Evolutionary conservation across 108 stramenopile species (phyloP), one percentile per base, ranked within the genome.

Genomic region (Nitzschia sp.): DNA sequence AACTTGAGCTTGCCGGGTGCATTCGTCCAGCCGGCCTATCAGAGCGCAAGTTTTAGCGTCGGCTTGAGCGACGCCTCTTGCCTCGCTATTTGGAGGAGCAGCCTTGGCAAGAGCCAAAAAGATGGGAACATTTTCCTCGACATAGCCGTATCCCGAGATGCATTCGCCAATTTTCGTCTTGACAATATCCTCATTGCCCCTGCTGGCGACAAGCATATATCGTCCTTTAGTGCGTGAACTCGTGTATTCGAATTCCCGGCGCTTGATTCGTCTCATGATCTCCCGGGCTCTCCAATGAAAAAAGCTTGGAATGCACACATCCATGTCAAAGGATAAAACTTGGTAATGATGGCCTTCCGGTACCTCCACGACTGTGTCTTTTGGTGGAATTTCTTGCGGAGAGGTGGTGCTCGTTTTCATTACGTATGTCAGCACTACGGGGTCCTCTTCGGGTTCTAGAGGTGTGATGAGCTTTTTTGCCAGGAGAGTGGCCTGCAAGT

Each of bases 241-340:
- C 11, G 88, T 86, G 58, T 91, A 94, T 47, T 94, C 92, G 56
- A 85, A 83, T 66, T 94, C 90, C 19, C 92, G 82, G 26, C 77
- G 68, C 55, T 94, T 91, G 45, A 86, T 81, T 16, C 88, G 73
- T n/a, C 86, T 88, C 28, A 91, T 63, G 5, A 91, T 54, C 27
- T 94, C 90, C 8, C 90, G 84, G 23, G 75, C 69, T 15, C 86
- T 82, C 41, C 74, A 73, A 36, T 80, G 85, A 63, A 84, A 88
- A n/a, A 94, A 68, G 52, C 65, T 69, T 23, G 90, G 88, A 34
- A 94, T 63, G 31, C 72, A 48, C 22, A 87, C 73, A 44, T 91
- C 88, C 53, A 89, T 76, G 47, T 94, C 90, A 58, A 88, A 86
- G 1, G 84, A 84, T 41, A 87, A 33, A 13, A 45, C 53, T 46